These are phyloP conservation scores for Centrapalus pauciflorus DNA, from an alignment of 129 eudicot species.

Conservation along the genomic window DNA sequence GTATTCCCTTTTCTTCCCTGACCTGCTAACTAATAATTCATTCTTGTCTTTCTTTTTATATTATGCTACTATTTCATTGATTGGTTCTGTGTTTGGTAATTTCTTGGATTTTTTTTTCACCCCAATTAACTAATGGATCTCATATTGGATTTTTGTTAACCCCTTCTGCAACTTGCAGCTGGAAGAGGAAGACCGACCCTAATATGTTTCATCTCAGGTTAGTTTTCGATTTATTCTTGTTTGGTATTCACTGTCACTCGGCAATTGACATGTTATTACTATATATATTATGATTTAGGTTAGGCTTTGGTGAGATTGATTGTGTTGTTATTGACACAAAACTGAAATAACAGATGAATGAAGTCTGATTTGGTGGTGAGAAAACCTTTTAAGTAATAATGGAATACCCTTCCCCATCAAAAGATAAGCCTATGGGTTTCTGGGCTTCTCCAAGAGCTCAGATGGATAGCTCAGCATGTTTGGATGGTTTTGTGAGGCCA, in stretches of 20 bases:
- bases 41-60: neutral
- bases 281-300: neutral
- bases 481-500: constrained; percentile 26
- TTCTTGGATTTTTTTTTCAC: constrained; percentile 12
- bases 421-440: constrained; percentile 34
- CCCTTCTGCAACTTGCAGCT: neutral
- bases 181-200: too few relatives aligned
- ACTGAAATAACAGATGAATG: neutral
- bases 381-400: constrained; percentile 22
- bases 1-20: neutral
- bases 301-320: constrained; percentile 6
- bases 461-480: constrained; percentile 21
- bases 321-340: neutral
- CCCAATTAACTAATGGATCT: neutral
- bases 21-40: neutral
- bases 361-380: constrained; percentile 10
- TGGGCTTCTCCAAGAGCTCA: constrained; percentile 41
- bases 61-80: neutral
- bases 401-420: constrained; percentile 60
- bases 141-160: neutral
- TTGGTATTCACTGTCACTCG: too few relatives aligned
- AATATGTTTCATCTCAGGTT: constrained; percentile 15
- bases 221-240: too few relatives aligned
- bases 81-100: constrained; percentile 6
- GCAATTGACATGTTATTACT: too few relatives aligned